Evolutionary conservation across 169 alveolate species (phyloP).

Genomic region (Plasmodium gonderi): DNA sequence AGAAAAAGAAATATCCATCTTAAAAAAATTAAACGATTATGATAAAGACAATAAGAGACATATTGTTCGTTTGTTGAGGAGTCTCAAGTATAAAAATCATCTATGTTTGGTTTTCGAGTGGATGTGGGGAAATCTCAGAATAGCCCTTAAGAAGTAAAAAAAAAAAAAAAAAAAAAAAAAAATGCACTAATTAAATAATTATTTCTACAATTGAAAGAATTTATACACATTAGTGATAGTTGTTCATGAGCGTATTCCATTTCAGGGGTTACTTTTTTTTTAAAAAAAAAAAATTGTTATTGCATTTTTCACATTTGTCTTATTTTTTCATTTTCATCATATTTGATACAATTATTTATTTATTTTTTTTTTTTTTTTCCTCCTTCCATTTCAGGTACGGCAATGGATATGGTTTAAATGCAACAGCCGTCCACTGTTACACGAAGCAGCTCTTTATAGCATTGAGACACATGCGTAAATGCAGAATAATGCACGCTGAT

Average conservation of each 20-base stretch:
- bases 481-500: slow-evolving; percentile 90
- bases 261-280: background rate
- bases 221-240: background rate
- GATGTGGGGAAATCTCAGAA: slow-evolving; percentile 92
- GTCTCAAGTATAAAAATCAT: slow-evolving; percentile 89
- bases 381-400: slow-evolving; percentile 80
- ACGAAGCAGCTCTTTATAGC: slow-evolving; percentile 89
- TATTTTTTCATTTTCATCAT: background rate
- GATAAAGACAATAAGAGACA: slow-evolving; percentile 88
- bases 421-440: slow-evolving; percentile 86
- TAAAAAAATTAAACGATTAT: slow-evolving; percentile 83
- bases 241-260: background rate
- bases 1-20: slow-evolving; percentile 90
- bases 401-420: slow-evolving; percentile 86
- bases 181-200: no score
- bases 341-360: background rate
- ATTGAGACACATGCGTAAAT: slow-evolving; percentile 84
- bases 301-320: background rate
- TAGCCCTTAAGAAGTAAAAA: slow-evolving; percentile 85
- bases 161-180: slow-evolving; percentile 3
- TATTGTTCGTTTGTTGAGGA: slow-evolving; percentile 86
- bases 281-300: background rate
- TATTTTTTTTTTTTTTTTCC: background rate
- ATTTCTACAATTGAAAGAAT: background rate
- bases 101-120: slow-evolving; percentile 93